These are phyloP conservation scores for Helenozyma baotianmanensis DNA, from an alignment of 805 yeast genomes.

Conservation along the genomic window DNA sequence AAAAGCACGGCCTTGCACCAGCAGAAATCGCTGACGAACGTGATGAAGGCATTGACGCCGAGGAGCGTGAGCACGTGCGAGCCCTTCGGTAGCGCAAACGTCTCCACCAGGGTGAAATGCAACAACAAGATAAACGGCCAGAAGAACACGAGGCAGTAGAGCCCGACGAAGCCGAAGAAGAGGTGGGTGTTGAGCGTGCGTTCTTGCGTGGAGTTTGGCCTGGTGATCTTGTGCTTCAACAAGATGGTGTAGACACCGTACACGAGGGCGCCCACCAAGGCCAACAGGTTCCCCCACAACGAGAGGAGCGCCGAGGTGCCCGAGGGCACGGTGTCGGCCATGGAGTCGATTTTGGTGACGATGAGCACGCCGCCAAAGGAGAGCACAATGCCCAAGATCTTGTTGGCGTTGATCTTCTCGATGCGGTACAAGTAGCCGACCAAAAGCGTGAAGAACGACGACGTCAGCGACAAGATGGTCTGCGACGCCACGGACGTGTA, in stretches of 20 bases:
- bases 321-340: conserved; percentile 18
- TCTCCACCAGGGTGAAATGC: conserved; percentile 61
- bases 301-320: conserved; percentile 14
- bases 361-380: conserved; percentile 76
- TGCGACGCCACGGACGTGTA: conserved; percentile 94
- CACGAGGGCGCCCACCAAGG: conserved; percentile 79
- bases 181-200: conserved; percentile 75
- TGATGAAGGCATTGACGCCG: conserved; percentile 63
- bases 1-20: conserved; percentile 95
- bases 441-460: conserved; percentile 86
- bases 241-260: conserved; percentile 90
- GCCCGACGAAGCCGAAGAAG: conserved; percentile 93
- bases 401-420: conserved; percentile 61
- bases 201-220: conserved; percentile 50
- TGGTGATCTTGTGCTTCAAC: conserved; percentile 59
- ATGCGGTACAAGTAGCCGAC: conserved; percentile 71
- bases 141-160: conserved; percentile 64
- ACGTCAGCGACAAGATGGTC: conserved; percentile 86
- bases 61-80: conserved; percentile 50
- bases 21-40: conserved; percentile 83
- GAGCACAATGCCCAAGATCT: conserved; percentile 63
- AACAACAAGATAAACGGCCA: conserved; percentile 81
- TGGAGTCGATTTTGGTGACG: conserved; percentile 65
- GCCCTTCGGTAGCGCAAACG: conserved; percentile 64
- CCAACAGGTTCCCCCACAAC: conserved; percentile 71